Percentiles rank a stretch among this genome's conserved stretches.
phyloP scores from a whole-genome alignment of 352 stramenopile genomes.

The Pythium coloratum region DNA sequence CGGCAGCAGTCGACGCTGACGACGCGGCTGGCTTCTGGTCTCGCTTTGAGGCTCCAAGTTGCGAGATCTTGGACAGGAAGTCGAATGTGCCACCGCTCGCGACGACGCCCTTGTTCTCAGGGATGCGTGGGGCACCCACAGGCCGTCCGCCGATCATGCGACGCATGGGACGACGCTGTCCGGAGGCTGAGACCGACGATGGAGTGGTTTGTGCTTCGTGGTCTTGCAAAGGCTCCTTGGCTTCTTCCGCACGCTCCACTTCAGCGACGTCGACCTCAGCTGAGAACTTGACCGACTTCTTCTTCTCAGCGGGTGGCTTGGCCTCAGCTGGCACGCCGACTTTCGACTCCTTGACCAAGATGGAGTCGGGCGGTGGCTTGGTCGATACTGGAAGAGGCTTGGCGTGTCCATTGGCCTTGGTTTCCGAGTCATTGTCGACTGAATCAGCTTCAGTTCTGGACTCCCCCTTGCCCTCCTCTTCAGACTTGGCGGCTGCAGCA shows the following conservation, averaged over 20 bases:
- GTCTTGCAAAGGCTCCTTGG: not conserved
- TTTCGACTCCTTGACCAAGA: slow-evolving; percentile 24
- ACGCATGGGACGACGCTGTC: slow-evolving; percentile 30
- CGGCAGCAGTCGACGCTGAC: slow-evolving; percentile 3
- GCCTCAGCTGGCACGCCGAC: slow-evolving; percentile 21
- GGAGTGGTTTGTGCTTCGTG: not conserved
- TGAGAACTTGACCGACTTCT: slow-evolving; percentile 70
- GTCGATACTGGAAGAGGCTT: not conserved
- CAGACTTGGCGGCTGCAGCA: not conserved
- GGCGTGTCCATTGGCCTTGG: not conserved
- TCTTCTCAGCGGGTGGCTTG: slow-evolving; percentile 22
- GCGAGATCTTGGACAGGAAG: slow-evolving; percentile 81
- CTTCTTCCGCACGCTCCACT: slow-evolving; percentile 5
- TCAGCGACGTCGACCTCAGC: slow-evolving; percentile 27
- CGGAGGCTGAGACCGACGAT: slow-evolving; percentile 22
- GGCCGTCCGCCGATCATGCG: slow-evolving; percentile 28
- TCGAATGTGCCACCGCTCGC: slow-evolving; percentile 82
- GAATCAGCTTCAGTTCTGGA: not conserved
- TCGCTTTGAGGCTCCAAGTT: slow-evolving; percentile 32
- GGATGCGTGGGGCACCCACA: slow-evolving; percentile 25
- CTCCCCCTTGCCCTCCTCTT: slow-evolving; percentile 1
- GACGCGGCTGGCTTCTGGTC: slow-evolving; percentile 19
- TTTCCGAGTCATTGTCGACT: not conserved
- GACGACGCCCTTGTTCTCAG: slow-evolving; percentile 64
- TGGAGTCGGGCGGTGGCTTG: slow-evolving; percentile 21